These are phyloP conservation scores for Amphirosellinia nigrospora DNA, from an alignment of 495 filamentous ascomycete species.

Conservation along the genomic window DNA sequence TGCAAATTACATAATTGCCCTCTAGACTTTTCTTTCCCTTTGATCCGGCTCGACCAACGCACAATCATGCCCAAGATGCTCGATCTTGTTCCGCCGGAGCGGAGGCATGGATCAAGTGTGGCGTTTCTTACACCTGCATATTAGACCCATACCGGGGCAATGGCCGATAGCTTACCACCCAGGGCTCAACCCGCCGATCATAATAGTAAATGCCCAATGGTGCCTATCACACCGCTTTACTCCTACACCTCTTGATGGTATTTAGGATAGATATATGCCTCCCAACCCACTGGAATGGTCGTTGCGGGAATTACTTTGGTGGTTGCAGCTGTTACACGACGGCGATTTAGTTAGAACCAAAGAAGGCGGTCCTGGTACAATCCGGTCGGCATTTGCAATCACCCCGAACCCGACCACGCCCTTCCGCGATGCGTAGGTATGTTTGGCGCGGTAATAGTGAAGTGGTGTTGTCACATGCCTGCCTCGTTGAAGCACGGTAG, in stretches of 20 bases:
- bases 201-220: background rate
- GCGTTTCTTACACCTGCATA: conserved; percentile 12
- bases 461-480: background rate
- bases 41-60: background rate
- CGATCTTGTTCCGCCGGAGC: background rate
- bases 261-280: background rate
- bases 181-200: background rate
- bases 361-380: background rate
- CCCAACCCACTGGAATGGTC: background rate
- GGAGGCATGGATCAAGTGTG: conserved; percentile 5
- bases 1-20: background rate
- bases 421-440: background rate
- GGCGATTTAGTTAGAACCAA: background rate
- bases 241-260: background rate
- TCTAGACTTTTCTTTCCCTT: background rate
- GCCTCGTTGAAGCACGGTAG: background rate
- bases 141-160: background rate
- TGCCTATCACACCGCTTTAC: background rate
- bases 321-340: background rate
- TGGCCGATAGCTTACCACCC: background rate
- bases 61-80: background rate
- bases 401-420: background rate
- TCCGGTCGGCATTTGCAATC: background rate
- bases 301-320: background rate
- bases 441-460: background rate